These are phyloP conservation scores for Epipyxis sp. DNA, from an alignment of 108 stramenopile species.

Conservation along the genomic window DNA sequence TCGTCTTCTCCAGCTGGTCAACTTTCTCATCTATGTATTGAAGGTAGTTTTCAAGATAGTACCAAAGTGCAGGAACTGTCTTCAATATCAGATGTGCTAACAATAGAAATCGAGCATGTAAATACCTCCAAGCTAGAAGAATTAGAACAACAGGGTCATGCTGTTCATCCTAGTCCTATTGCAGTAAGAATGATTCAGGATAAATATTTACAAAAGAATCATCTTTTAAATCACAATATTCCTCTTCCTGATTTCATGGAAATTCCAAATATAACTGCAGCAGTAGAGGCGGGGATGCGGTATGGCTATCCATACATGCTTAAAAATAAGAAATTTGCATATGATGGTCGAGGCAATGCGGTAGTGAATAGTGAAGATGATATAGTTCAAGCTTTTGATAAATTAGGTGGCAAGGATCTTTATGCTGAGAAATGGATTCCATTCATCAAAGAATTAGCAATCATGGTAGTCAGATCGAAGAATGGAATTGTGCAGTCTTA, in stretches of 20 bases:
- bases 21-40: constrained; percentile 56
- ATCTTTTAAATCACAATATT: constrained; percentile 67
- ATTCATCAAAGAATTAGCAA: constrained; percentile 84
- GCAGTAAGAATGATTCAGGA: constrained; percentile 87
- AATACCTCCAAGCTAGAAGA: constrained; percentile 72
- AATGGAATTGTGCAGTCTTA: constrained; percentile 67
- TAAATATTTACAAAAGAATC: constrained; percentile 87
- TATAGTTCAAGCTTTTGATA: constrained; percentile 18
- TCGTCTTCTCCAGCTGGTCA: constrained; percentile 53
- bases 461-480: constrained; percentile 85
- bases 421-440: constrained; percentile 95
- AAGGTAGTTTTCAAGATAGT: constrained; percentile 77
- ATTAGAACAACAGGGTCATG: constrained; percentile 72
- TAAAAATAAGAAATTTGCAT: constrained; percentile 83
- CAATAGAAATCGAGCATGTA: constrained; percentile 99
- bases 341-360: constrained; percentile 94
- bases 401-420: constrained; percentile 55
- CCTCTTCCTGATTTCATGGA: constrained; percentile 60
- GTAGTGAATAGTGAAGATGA: constrained; percentile 53
- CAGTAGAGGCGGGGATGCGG: constrained; percentile 60
- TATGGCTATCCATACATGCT: constrained; percentile 92
- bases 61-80: constrained; percentile 64
- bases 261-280: constrained; percentile 55
- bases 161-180: constrained; percentile 77
- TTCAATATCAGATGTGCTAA: constrained; percentile 73